Conservation (phyloP, 805 yeast genomes). For the Sugiyamaella mastotermitis region DNA sequence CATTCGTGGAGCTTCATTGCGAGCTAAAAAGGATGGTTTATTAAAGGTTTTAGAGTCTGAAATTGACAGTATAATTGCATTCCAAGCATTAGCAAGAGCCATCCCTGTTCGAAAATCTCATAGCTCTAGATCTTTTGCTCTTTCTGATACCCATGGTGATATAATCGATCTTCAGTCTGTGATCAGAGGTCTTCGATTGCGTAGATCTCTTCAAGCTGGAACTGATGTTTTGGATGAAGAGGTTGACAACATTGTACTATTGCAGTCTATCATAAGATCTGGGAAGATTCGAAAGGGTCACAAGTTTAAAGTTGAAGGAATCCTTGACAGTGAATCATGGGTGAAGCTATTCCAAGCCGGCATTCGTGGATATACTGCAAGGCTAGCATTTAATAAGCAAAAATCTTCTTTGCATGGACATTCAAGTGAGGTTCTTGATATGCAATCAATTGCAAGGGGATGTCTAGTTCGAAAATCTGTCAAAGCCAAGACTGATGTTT, state of each 20-base stretch:
- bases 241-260: background rate
- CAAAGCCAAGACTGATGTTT: constrained; percentile 18
- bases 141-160: background rate
- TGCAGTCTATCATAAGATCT: constrained; percentile 63
- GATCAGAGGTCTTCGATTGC: constrained; percentile 48
- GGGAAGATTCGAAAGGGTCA: constrained; percentile 41
- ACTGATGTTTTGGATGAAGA: background rate
- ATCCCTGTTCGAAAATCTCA: constrained; percentile 1
- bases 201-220: constrained; percentile 5
- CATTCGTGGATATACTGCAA: constrained; percentile 34
- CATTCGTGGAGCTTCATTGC: constrained; percentile 20
- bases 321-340: constrained; percentile 17
- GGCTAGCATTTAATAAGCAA: constrained; percentile 13
- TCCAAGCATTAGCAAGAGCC: constrained; percentile 22
- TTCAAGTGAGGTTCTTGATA: constrained; percentile 32
- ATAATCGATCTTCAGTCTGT: constrained; percentile 48
- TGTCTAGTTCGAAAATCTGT: constrained; percentile 34
- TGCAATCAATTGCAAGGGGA: constrained; percentile 59
- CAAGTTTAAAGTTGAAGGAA: too few relatives aligned
- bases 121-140: background rate
- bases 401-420: constrained; percentile 47
- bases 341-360: constrained; percentile 24
- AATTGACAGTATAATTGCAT: constrained; percentile 14
- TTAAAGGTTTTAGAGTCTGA: constrained; percentile 12
- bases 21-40: constrained; percentile 14